These are phyloP conservation scores for Heritiera littoralis DNA, from an alignment of 345 rosid genomes.

Conservation along the genomic window DNA sequence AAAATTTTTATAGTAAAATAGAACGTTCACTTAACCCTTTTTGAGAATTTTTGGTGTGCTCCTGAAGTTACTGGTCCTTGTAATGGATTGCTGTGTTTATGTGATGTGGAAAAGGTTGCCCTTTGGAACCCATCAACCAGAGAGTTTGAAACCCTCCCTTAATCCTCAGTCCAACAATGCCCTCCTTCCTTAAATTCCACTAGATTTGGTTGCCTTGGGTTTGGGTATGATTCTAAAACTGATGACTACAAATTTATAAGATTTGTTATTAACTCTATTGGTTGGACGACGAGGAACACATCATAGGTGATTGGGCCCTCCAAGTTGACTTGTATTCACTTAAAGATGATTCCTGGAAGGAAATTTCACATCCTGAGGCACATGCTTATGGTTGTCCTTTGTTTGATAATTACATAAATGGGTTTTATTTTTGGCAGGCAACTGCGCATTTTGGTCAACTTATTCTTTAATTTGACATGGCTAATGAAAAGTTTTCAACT, in stretches of 20 bases:
- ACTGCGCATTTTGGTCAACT: no score
- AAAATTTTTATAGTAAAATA: background rate
- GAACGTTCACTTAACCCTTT: background rate
- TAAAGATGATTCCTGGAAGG: no score
- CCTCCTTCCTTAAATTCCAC: background rate
- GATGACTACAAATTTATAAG: conserved; percentile 10
- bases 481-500: no score
- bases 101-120: background rate
- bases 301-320: no score
- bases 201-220: background rate
- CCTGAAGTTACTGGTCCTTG: conserved; percentile 16
- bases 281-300: no score
- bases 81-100: conserved; percentile 17
- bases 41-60: background rate
- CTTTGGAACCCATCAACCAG: conserved; percentile 16
- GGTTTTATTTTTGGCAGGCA: no score
- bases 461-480: no score
- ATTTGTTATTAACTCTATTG: background rate
- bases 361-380: no score
- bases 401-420: no score
- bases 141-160: background rate
- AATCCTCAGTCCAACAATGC: background rate
- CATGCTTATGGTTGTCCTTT: no score
- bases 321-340: no score
- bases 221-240: background rate